phyloP scores from a whole-genome alignment of 2,329 filamentous ascomycete genomes.

The Neopestalotiopsis sp. region DNA sequence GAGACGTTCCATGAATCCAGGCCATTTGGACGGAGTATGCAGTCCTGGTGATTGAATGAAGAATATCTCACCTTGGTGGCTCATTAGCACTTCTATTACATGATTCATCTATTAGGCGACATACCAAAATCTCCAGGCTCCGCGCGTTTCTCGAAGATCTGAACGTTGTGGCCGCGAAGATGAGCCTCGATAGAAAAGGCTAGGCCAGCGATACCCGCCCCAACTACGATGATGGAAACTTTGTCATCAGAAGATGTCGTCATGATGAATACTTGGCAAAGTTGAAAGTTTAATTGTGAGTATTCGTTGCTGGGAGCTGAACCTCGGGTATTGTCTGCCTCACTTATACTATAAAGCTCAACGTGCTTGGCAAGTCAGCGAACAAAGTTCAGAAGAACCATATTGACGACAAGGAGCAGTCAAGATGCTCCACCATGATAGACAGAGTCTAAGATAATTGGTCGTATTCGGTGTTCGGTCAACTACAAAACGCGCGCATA shows the following conservation, averaged over 20 bases:
- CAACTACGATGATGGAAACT: background rate
- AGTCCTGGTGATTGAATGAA: background rate
- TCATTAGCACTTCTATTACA: background rate
- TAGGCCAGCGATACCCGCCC: slow-evolving; percentile 21
- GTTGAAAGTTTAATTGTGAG: background rate
- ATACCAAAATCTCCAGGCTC: background rate
- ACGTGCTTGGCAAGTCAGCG: too few species aligned
- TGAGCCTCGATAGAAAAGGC: slow-evolving; percentile 16
- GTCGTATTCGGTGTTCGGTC: background rate
- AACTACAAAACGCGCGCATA: background rate
- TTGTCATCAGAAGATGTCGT: slow-evolving; percentile 16
- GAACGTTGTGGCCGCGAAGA: slow-evolving; percentile 12
- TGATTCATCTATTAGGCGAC: background rate
- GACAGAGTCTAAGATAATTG: background rate
- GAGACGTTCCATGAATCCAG: background rate
- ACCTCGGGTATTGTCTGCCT: background rate
- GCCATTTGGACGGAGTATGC: background rate
- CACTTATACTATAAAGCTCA: background rate
- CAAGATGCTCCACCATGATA: background rate
- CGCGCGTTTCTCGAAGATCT: background rate
- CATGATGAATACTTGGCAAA: background rate
- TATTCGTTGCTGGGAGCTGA: background rate
- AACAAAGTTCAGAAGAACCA: too few species aligned
- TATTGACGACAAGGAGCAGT: background rate
- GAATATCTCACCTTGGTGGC: background rate